Evolutionary conservation across 306 rosid genomes (phyloP), one percentile per base, ranked within the genome.

Genomic region (Astragalus glycyphyllos): DNA sequence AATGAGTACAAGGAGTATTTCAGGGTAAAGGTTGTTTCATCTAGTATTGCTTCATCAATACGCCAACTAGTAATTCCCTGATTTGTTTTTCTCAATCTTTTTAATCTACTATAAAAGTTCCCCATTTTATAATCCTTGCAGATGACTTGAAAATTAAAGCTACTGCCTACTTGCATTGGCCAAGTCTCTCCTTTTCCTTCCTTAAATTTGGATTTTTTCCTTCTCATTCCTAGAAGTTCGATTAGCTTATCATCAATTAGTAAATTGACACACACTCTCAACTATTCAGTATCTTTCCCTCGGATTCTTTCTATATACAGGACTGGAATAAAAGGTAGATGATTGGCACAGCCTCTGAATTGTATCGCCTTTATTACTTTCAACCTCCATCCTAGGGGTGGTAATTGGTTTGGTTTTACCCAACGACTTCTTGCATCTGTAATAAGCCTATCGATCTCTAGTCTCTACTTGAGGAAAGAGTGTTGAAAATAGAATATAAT

Each of bases 301-400:
- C 12, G 13, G 8, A 44, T 26, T 64, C 37, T 20, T 42, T 35
- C n/a, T 7, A 20, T 44, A 23, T 15, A 12, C 11, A 23, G 32
- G 38, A 12, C 38, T 4, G 8, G 4, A 23, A 17, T 45, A 45
- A 10, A 0, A 8, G 5, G 8, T 11, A 8, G 13, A n/a, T 64
- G 26, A 35, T 59, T 35, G 47, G 40, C 65, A 35, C n/a, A 53
- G 46, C 9, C 29, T 59, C 5, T 37, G 47, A 32, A 59, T 59
- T 23, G 12, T n/a, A 37, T 59, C 47, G 5, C 2, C 8, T 35
- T 37, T 59, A 59, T 59, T 3, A 59, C 65, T 9, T 14, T 59
- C 16, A 44, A 4, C 46, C 12, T n/a, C n/a, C n/a, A n/a, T n/a
- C n/a, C n/a, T n/a, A n/a, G n/a, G n/a, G n/a, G n/a, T n/a, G n/a